phyloP scores from a whole-genome alignment of 2,329 filamentous ascomycete genomes.

The Epichloe hybrida region DNA sequence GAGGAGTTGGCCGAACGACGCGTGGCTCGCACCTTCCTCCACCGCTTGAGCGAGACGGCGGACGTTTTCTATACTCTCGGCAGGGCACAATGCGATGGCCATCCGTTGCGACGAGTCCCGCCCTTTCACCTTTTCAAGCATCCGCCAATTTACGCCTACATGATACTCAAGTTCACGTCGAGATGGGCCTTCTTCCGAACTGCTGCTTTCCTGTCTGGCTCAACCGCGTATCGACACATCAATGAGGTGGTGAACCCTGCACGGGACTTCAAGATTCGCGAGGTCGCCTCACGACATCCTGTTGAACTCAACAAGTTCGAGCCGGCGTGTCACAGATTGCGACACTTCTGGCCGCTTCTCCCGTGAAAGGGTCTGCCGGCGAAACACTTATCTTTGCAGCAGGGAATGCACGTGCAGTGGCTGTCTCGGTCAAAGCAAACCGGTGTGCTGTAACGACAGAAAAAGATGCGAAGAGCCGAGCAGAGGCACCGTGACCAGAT shows the following conservation, averaged over 20 bases:
- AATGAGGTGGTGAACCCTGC: conserved; percentile 31
- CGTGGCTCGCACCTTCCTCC: conserved; percentile 14
- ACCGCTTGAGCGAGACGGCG: conserved; percentile 28
- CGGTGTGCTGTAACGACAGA: too few species aligned
- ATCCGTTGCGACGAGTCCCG: conserved; percentile 17
- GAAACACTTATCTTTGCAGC: too few species aligned
- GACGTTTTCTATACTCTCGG: conserved; percentile 29
- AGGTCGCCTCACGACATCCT: conserved; percentile 24
- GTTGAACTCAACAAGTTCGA: conserved; percentile 21
- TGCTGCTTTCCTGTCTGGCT: conserved; percentile 19
- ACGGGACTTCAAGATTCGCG: conserved; percentile 21
- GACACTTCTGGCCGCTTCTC: conserved; percentile 21
- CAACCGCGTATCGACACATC: conserved; percentile 12
- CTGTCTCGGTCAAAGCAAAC: too few species aligned
- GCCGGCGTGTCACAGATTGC: conserved; percentile 14
- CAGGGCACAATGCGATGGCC: conserved; percentile 25
- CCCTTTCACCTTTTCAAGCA: conserved; percentile 11
- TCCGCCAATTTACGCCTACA: conserved; percentile 23
- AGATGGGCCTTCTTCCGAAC: conserved; percentile 27
- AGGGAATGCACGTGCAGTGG: too few species aligned
- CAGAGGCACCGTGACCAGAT: too few species aligned
- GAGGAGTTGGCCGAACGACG: conserved; percentile 25
- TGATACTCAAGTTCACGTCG: conserved; percentile 29
- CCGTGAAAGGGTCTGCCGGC: conserved; percentile 9
- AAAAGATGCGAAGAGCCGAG: too few species aligned